Base-by-base conservation (phyloP, 345 rosid species). In the Lepidium aucheri region DNA sequence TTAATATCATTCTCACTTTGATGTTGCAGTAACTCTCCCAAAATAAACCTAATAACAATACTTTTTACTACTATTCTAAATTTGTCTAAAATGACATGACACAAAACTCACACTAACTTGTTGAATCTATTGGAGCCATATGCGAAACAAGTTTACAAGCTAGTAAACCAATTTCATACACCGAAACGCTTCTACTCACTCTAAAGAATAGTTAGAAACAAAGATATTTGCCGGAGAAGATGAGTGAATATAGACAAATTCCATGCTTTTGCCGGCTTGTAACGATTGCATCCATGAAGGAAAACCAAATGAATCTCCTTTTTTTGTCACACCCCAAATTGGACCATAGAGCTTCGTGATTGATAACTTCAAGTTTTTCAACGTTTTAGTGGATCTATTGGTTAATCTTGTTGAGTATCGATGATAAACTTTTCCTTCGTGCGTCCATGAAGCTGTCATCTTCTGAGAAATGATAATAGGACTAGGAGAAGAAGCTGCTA, bases 281-380 rank as follows among this genome's bases (percentile, higher is more conserved):
- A 93, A 74, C 5, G 84, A 76, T 60, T 79, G 69, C 26, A 93
- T 73, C 98, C 97, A 93, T 18, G 87, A 67, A 0, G 97, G 98
- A 56, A 90, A 85, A 47, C 75, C 76, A 11, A 78, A 93, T 18
- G 74, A 80, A 61, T 77, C 67, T 24, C 85, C 88, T 2, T 73
- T 66, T 63, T 82, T 84, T 1, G 74, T 72, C 26, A 93, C 73
- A 68, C 97, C 98, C 98, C 97, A 93, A 1, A 93, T 38, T 11
- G 98, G 94, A 70, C 97, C 98, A 53, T 90, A 88, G 43, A 93
- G 91, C 65, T 86, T 84, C 30, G 86, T 76, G 35, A 93, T 81
- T 34, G 86, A 78, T 60, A 93, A 77, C 73, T 82, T 79, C 64
- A 93, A 79, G 56, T 80, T 63, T 60, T 74, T 84, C 47, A 93